Evolutionary conservation across 805 yeast species (phyloP), one percentile per base, ranked within the genome.

Genomic region (Ogataea populi-albae): DNA sequence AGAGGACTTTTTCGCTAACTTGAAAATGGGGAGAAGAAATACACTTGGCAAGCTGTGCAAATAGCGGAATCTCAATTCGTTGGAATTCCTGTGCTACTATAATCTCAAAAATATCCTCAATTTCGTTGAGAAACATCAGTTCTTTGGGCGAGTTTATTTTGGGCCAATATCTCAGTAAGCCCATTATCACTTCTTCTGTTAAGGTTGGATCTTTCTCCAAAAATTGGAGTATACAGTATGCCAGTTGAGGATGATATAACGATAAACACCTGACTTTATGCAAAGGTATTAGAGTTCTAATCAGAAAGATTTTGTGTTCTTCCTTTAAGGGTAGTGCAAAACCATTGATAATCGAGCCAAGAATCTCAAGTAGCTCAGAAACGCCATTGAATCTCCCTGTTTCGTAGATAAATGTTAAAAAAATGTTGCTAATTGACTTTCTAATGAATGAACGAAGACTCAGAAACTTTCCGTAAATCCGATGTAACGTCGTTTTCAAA

Each of bases 271-370:
- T 82, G 12, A 86, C 91, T 61, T 93, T 91, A 62, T 93, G 98
- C 60, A 93, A 66, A 19, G 98, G 98, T 18, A 93, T 71, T 52
- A 93, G 72, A 14, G 91, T 91, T 40, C 96, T 72, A 22, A 86
- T 79, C 45, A 93, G 65, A 52, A 93, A 93, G 10, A 86, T 79
- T 62, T 93, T 93, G 64, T 93, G 98, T 62, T 93, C 98, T 52
- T 93, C 98, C 59, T 93, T 93, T 52, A 93, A 73, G 4, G 98
- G 98, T 45, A 93, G 71, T 2, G 98, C 98, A 69, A 93, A 93
- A 10, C 98, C 98, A 63, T 93, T 93, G 56, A 93, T 93, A 53
- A 93, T 93, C 14, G 95, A 84, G 6, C 98, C 98, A 46, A 93
- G 73, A 39, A 93, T 93, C 64, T 93, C 98, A 47, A 93, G 72